Conservation (phyloP, 2,329 filamentous ascomycete species). For the Pseudocercospora vitis region DNA sequence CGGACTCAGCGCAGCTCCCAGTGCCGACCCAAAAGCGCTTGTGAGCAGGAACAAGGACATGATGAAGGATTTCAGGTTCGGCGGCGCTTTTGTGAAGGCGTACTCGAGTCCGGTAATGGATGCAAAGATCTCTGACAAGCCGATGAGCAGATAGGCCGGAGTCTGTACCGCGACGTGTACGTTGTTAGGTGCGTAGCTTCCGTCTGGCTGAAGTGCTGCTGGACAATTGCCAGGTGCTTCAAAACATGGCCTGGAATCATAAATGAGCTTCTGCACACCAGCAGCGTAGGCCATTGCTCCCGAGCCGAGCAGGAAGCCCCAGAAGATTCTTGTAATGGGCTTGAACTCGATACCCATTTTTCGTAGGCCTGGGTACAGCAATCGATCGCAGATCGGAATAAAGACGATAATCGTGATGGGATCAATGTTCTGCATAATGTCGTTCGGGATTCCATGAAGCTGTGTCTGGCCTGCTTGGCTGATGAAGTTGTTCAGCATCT, state of each 20-base stretch:
- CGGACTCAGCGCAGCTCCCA: conserved; percentile 63
- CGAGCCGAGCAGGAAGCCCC: conserved; percentile 54
- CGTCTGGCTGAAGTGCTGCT: conserved; percentile 35
- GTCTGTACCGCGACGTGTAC: conserved; percentile 40
- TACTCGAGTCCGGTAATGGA: conserved; percentile 48
- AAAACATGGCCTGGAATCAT: conserved; percentile 51
- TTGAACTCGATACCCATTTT: conserved; percentile 41
- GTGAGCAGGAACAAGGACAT: conserved; percentile 39
- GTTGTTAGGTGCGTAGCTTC: conserved; percentile 40
- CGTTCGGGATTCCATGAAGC: conserved; percentile 48
- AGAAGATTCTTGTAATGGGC: conserved; percentile 54
- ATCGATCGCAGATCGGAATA: conserved; percentile 46
- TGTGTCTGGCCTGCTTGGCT: conserved; percentile 46
- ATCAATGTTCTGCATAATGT: conserved; percentile 42
- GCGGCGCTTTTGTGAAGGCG: conserved; percentile 48
- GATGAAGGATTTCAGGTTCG: conserved; percentile 42
- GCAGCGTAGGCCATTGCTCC: conserved; percentile 56
- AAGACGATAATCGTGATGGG: conserved; percentile 48
- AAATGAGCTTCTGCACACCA: conserved; percentile 56
- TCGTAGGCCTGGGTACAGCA: conserved; percentile 41
- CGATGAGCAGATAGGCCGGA: conserved; percentile 46
- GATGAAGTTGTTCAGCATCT: conserved; percentile 51
- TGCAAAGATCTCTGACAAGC: conserved; percentile 47
- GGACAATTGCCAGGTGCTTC: conserved; percentile 40
- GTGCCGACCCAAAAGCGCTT: conserved; percentile 55